These are phyloP conservation scores for Oligophagozyma castellii DNA, from an alignment of 1,139 yeast species.

Conservation along the genomic window DNA sequence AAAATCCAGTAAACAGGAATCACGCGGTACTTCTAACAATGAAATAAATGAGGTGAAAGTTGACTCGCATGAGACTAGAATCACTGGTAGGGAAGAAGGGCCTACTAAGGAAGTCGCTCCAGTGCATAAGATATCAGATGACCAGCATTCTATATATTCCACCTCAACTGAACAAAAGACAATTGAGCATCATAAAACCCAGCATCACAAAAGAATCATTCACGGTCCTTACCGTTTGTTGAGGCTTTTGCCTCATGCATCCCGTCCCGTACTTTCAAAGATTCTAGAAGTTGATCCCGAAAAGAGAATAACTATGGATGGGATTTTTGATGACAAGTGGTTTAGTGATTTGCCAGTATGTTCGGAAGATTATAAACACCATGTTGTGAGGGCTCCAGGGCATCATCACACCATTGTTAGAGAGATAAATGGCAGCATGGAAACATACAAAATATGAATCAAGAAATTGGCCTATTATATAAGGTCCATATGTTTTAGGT, in stretches of 20 bases:
- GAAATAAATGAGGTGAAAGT: neutral
- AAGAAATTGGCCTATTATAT: too few species aligned
- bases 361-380: constrained; percentile 32
- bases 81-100: constrained; percentile 1
- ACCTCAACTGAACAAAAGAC: constrained; percentile 1
- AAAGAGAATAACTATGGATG: constrained; percentile 55
- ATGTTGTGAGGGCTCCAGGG: constrained; percentile 32
- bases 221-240: constrained; percentile 81
- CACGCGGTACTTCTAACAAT: neutral
- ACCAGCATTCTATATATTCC: neutral
- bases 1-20: neutral
- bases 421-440: constrained; percentile 35
- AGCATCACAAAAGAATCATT: constrained; percentile 21
- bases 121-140: neutral
- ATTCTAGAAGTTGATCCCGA: constrained; percentile 63
- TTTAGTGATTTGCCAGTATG: constrained; percentile 41
- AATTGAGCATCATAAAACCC: constrained; percentile 7
- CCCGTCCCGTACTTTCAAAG: constrained; percentile 59
- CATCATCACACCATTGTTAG: constrained; percentile 45
- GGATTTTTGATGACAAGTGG: constrained; percentile 61
- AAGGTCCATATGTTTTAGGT: too few species aligned
- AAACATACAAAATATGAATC: constrained; percentile 29
- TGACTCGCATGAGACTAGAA: neutral
- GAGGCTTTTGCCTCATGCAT: constrained; percentile 74
- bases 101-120: constrained; percentile 1